These are phyloP conservation scores for Colletotrichum costaricense DNA, from an alignment of 2,329 filamentous ascomycete species.

Conservation along the genomic window DNA sequence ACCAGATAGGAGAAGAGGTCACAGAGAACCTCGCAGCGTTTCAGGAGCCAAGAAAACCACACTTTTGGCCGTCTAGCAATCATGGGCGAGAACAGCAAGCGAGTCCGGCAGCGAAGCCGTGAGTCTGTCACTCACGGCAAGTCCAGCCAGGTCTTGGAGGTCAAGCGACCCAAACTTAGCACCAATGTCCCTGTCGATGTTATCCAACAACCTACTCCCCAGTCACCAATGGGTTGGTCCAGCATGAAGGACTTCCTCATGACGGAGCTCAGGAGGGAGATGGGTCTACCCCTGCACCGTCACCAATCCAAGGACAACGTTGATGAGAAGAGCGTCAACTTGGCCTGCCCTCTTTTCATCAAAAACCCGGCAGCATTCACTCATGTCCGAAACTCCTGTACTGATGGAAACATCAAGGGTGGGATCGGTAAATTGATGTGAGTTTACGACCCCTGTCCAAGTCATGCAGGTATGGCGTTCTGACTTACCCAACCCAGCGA, in stretches of 20 bases:
- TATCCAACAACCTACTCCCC: slow-evolving; percentile 22
- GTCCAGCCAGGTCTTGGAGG: slow-evolving; percentile 4
- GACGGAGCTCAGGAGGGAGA: slow-evolving; percentile 30
- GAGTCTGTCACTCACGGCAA: slow-evolving; percentile 21
- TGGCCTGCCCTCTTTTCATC: slow-evolving; percentile 33
- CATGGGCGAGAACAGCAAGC: slow-evolving; percentile 33
- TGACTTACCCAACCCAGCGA: slow-evolving; percentile 19
- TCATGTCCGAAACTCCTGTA: slow-evolving; percentile 29
- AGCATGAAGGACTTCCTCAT: slow-evolving; percentile 33
- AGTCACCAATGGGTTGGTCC: slow-evolving; percentile 18
- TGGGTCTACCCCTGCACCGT: slow-evolving; percentile 22
- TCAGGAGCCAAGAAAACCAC: neutral
- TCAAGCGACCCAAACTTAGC: slow-evolving; percentile 27
- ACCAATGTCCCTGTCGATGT: slow-evolving; percentile 28
- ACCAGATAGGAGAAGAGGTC: slow-evolving; percentile 23
- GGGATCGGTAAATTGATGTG: slow-evolving; percentile 34
- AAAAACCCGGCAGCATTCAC: slow-evolving; percentile 29
- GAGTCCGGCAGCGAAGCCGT: slow-evolving; percentile 34
- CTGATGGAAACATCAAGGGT: slow-evolving; percentile 33
- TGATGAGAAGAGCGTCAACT: slow-evolving; percentile 33
- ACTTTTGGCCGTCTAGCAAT: slow-evolving; percentile 2
- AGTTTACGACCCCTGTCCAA: neutral
- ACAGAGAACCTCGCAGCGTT: slow-evolving; percentile 30
- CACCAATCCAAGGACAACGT: slow-evolving; percentile 16
- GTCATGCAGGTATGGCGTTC: neutral